Base-by-base conservation (phyloP, 2,329 filamentous ascomycete species). In the Colletotrichum sp. region DNA sequence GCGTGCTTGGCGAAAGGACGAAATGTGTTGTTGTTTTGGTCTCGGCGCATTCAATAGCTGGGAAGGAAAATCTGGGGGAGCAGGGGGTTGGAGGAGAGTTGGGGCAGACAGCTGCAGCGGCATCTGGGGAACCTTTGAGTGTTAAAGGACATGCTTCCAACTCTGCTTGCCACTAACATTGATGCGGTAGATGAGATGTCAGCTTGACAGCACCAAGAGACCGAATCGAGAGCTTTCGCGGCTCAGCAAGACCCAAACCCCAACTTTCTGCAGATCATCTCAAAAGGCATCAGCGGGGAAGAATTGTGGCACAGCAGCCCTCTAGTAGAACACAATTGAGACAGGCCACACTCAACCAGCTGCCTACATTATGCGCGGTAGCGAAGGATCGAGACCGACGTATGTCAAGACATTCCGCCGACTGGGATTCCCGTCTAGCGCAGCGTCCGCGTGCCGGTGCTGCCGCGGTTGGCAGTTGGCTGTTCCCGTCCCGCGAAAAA, bases 401-500 rank as follows among this genome's bases (percentile, higher is more conserved):
- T 73, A 73, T 63, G 71, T 71, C 71, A 73, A 73, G 71, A 73
- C 71, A 73, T 54, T 73, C 47, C 12, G 34, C 27, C 57, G 67
- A 24, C 57, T 15, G 12, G 3, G 18, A 47, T 51, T 51, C 43
- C 43, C n/a, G 43, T 18, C 55, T 61, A 34, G 31, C 16, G 47
- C 64, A 54, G 67, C 67, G 16, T 55, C 6, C 62, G 21, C 38
- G 57, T 62, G 21, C 62, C 43, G 21, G 29, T 15, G 38, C 33
- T 58, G 33, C 62, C 68, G 68, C 21, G 57, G 31, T 68, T 38
- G 55, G 55, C 6, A 47, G 16, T 16, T 34, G 1, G n/a, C 16
- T 15, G 36, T 15, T 15, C 18, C 21, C 13, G n/a, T 64, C 3
- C 18, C 15, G 6, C n/a, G 43, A 51, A 51, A 51, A 51, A 51